These are phyloP conservation scores for Ophiostoma himal-ulmi DNA, from an alignment of 2,329 filamentous ascomycete species.

Conservation along the genomic window DNA sequence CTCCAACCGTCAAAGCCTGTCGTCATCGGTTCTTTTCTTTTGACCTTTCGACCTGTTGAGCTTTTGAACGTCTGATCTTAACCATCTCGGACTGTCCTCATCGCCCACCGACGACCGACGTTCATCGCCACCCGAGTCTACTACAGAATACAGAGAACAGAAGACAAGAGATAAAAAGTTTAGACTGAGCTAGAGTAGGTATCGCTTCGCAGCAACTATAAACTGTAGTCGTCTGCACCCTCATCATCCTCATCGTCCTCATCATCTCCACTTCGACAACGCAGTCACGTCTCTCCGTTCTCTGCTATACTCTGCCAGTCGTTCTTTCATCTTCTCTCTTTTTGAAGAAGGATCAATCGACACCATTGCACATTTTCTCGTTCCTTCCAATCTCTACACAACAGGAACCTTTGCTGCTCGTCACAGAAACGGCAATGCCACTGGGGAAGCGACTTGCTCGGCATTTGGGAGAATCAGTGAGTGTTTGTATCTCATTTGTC, in stretches of 20 bases:
- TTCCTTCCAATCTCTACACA: neutral
- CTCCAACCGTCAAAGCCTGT: conserved; percentile 6
- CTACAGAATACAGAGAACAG: neutral
- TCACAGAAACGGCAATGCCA: conserved; percentile 12
- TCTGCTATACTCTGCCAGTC: neutral
- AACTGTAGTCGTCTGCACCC: neutral
- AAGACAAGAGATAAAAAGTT: neutral
- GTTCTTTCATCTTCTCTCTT: neutral
- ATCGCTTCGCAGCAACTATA: neutral
- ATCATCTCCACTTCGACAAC: neutral
- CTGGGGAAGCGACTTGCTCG: conserved; percentile 18
- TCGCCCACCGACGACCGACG: neutral
- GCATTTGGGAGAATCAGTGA: conserved; percentile 20
- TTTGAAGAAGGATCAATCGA: neutral
- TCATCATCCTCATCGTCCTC: neutral
- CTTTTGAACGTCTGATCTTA: neutral
- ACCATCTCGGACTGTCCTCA: neutral
- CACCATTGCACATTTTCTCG: neutral
- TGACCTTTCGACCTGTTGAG: neutral
- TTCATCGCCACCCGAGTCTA: neutral
- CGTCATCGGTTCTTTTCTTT: conserved; percentile 3
- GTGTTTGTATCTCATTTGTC: neutral
- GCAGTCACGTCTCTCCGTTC: neutral
- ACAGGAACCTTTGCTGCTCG: neutral
- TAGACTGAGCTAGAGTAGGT: neutral